Percentiles rank a stretch among this genome's conserved stretches.
These are phyloP conservation scores for Termitomyces sp. DNA, from an alignment of 768 basidiomycete species.

Conservation along the genomic window DNA sequence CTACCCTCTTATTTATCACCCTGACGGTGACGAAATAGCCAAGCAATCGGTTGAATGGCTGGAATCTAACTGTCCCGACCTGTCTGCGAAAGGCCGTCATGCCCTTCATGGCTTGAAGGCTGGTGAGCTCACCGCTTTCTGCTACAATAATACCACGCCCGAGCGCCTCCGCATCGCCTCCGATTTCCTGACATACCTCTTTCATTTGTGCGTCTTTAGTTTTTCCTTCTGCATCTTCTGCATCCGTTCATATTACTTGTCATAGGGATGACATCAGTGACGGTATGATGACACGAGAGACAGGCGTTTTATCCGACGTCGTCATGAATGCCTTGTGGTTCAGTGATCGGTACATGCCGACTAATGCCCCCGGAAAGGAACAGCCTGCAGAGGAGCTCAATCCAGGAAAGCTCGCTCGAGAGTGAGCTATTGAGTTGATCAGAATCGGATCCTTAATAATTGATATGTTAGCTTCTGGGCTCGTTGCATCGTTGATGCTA, in stretches of 20 bases:
- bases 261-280: conserved; percentile 71
- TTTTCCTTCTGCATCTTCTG: conserved; percentile 4
- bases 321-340: conserved; percentile 73
- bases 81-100: conserved; percentile 39
- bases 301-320: conserved; percentile 53
- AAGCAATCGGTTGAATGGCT: conserved; percentile 49
- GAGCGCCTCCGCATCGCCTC: conserved; percentile 61
- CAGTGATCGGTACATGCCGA: conserved; percentile 48
- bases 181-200: conserved; percentile 66
- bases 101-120: conserved; percentile 60
- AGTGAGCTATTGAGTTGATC: conserved; percentile 41
- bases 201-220: conserved; percentile 42
- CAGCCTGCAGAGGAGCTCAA: conserved; percentile 41
- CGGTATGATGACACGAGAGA: conserved; percentile 67
- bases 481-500: conserved; percentile 55
- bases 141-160: conserved; percentile 54
- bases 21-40: conserved; percentile 43
- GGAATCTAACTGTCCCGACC: conserved; percentile 41
- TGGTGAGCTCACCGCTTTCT: conserved; percentile 63
- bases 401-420: conserved; percentile 63
- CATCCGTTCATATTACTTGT: conserved; percentile 9
- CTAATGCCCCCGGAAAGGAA: conserved; percentile 33
- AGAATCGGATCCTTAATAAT: conserved; percentile 1
- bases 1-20: conserved; percentile 42
- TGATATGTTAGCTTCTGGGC: conserved; percentile 54